These are phyloP conservation scores for Epichloe festucae DNA, from an alignment of 2,329 filamentous ascomycete genomes.

Conservation along the genomic window DNA sequence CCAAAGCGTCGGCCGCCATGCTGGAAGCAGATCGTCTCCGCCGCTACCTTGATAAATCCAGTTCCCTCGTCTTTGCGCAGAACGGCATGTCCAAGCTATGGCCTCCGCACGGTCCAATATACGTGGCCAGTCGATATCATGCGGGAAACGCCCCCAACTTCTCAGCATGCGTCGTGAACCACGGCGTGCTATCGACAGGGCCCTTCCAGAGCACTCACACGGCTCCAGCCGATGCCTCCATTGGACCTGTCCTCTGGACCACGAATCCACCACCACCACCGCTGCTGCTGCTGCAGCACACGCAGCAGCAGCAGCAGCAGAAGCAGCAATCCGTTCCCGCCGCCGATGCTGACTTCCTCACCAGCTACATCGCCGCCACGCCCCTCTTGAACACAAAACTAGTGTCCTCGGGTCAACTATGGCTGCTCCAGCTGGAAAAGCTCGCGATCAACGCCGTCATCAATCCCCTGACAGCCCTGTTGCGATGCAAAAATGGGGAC, in stretches of 20 bases:
- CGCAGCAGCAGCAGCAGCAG: background rate
- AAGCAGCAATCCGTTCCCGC: background rate
- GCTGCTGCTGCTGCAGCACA: background rate
- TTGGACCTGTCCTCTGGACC: conserved; percentile 33
- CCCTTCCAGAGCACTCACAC: conserved; percentile 40
- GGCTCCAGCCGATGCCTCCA: conserved; percentile 31
- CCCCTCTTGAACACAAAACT: conserved; percentile 28
- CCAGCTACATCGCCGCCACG: conserved; percentile 27
- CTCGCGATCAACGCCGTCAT: conserved; percentile 68
- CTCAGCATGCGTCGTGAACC: conserved; percentile 51
- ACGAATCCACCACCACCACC: background rate
- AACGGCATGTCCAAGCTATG: conserved; percentile 69
- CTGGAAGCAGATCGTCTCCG: conserved; percentile 45
- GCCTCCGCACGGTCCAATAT: conserved; percentile 36
- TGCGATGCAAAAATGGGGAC: conserved; percentile 66
- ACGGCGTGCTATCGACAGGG: conserved; percentile 39
- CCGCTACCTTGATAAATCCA: conserved; percentile 46
- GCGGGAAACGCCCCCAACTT: conserved; percentile 46
- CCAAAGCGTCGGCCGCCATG: conserved; percentile 60
- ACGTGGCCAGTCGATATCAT: conserved; percentile 28
- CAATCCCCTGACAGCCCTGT: conserved; percentile 72
- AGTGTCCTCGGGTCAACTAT: conserved; percentile 31
- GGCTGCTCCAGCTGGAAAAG: conserved; percentile 68
- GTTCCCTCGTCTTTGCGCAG: conserved; percentile 73
- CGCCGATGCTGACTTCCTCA: conserved; percentile 23